Conservation (phyloP, 2,329 filamentous ascomycete genomes). For the Plenodomus biglobosus region DNA sequence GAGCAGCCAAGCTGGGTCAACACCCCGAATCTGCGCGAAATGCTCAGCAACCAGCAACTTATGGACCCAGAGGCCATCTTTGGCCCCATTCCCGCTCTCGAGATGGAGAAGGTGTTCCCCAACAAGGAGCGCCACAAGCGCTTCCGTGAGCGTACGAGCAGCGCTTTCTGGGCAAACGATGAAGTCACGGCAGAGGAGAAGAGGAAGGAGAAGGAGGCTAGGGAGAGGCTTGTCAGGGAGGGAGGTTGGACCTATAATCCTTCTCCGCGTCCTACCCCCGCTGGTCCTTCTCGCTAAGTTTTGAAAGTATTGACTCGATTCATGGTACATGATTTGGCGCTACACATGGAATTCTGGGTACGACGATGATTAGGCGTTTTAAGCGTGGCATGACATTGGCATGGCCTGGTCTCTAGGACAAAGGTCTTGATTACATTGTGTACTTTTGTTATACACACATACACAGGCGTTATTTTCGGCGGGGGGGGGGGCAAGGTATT, state of each 20-base stretch:
- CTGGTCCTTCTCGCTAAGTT: slow-evolving; percentile 16
- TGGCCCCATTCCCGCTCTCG: slow-evolving; percentile 80
- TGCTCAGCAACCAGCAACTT: slow-evolving; percentile 78
- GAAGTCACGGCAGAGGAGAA: slow-evolving; percentile 86
- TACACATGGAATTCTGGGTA: background rate
- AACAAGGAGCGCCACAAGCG: slow-evolving; percentile 79
- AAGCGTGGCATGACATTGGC: background rate
- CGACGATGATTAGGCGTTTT: background rate
- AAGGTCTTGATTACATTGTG: background rate
- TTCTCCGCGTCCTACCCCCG: slow-evolving; percentile 29
- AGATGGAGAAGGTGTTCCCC: slow-evolving; percentile 92
- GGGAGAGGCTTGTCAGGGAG: slow-evolving; percentile 77
- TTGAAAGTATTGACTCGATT: background rate
- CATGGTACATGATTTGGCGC: slow-evolving; percentile 3
- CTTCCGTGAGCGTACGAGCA: slow-evolving; percentile 88
- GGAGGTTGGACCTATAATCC: slow-evolving; percentile 69
- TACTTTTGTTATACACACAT: background rate
- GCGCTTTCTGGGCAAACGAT: slow-evolving; percentile 91
- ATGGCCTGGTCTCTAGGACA: background rate
- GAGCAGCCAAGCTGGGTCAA: slow-evolving; percentile 82
- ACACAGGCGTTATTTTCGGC: slow-evolving; percentile 1
- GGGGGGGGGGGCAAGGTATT: background rate
- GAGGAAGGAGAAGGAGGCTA: slow-evolving; percentile 72
- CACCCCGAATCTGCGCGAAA: slow-evolving; percentile 74
- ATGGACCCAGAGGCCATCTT: slow-evolving; percentile 86